phyloP scores from a whole-genome alignment of 73 alveolate species.

The Loxodes magnus region DNA sequence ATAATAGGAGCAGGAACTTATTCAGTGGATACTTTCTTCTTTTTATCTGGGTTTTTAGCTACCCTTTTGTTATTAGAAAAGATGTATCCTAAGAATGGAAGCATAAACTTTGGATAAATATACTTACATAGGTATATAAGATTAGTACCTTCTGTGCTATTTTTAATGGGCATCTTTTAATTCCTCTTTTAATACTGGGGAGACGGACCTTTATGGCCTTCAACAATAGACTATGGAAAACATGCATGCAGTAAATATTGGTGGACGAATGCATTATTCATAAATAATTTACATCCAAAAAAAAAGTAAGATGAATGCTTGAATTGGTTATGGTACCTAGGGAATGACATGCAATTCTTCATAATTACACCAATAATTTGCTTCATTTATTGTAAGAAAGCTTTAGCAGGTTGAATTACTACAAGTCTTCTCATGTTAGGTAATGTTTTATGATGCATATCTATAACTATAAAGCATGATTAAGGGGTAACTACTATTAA shows the following conservation, averaged over 20 bases:
- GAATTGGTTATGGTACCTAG: conserved; percentile 33
- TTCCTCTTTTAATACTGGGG: conserved; percentile 10
- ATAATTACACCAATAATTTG: conserved; percentile 15
- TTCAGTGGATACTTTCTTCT: conserved; percentile 34
- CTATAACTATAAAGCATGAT: not conserved
- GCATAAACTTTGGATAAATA: not conserved
- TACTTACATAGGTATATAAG: conserved; percentile 26
- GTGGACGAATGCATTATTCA: conserved; percentile 26
- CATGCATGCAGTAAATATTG: conserved; percentile 13
- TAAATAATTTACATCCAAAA: conserved; percentile 17
- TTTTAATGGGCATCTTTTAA: not conserved
- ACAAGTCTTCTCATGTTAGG: not conserved
- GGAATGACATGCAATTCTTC: conserved; percentile 30
- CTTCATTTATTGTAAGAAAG: conserved; percentile 12
- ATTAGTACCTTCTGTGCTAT: conserved; percentile 11
- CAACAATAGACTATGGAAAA: not conserved
- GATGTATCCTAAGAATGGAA: conserved; percentile 19
- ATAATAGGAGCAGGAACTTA: conserved; percentile 3
- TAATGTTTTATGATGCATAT: not conserved
- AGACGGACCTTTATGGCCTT: conserved; percentile 16
- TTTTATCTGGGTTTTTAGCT: conserved; percentile 26
- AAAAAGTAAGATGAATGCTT: conserved; percentile 9
- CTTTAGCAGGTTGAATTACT: conserved; percentile 1
- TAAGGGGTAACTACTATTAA: not conserved
- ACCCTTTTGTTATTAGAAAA: not conserved